phyloP scores from a whole-genome alignment of 2,329 filamentous ascomycete genomes.

The Phaeosphaeria sp. region DNA sequence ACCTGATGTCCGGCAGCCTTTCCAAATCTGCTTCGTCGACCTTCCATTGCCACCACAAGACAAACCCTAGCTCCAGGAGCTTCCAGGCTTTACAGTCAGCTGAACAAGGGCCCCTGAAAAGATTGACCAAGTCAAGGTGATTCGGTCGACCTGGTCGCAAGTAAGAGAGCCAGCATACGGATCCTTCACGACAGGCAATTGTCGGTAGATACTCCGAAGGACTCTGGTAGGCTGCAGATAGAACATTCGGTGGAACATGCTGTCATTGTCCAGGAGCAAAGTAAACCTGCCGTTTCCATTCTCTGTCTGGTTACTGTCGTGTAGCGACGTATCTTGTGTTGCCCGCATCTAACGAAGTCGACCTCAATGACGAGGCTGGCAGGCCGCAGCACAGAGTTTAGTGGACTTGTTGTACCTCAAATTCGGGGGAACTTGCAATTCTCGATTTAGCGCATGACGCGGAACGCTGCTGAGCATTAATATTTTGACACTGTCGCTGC shows the following conservation, averaged over 20 bases:
- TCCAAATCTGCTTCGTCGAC: not conserved
- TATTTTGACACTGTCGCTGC: not conserved
- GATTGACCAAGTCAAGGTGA: not conserved
- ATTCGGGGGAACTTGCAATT: too few relatives aligned
- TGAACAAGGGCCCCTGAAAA: not conserved
- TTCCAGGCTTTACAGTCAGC: not conserved
- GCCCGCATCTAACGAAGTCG: too few relatives aligned
- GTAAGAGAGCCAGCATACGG: not conserved
- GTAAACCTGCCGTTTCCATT: not conserved
- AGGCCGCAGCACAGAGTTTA: too few relatives aligned
- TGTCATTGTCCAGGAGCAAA: not conserved
- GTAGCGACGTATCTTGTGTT: too few relatives aligned
- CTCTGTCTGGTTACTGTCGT: not conserved
- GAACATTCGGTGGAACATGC: not conserved
- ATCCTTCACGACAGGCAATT: not conserved
- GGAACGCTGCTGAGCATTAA: not conserved
- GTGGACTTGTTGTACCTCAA: too few relatives aligned
- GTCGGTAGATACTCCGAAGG: not conserved
- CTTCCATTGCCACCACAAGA: not conserved
- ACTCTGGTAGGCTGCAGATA: not conserved
- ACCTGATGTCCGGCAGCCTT: not conserved
- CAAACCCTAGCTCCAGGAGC: not conserved
- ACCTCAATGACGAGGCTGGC: too few relatives aligned
- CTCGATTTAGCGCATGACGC: not conserved
- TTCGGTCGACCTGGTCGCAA: not conserved